A percentile compares a stretch with the other conserved stretches of the same genome.
Evolutionary conservation across 2,329 filamentous ascomycete species (phyloP).

Genomic region (Fusarium longipes): DNA sequence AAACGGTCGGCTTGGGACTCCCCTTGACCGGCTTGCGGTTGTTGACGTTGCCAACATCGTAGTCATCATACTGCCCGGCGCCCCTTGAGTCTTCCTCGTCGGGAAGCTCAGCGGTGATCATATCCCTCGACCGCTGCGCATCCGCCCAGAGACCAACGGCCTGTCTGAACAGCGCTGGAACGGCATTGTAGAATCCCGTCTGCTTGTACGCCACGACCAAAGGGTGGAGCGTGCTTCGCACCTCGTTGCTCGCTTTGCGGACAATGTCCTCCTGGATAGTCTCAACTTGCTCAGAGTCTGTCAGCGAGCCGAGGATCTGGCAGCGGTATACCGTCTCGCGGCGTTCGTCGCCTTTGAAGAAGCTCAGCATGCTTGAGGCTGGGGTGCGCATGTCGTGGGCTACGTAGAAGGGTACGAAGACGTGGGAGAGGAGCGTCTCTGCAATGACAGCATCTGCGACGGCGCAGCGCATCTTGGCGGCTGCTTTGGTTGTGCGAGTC

Average conservation of each 20-base stretch:
- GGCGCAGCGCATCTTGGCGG: conserved; percentile 46
- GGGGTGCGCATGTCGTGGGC: conserved; percentile 23
- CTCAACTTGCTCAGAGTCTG: conserved; percentile 34
- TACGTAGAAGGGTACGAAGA: conserved; percentile 49
- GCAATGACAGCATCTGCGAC: conserved; percentile 46
- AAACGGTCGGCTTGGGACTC: background rate
- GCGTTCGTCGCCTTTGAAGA: conserved; percentile 43
- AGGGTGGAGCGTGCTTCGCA: conserved; percentile 34
- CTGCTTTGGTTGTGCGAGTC: conserved; percentile 31
- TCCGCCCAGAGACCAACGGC: conserved; percentile 42
- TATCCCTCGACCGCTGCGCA: conserved; percentile 44
- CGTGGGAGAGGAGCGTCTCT: conserved; percentile 38
- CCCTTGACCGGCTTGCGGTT: conserved; percentile 14
- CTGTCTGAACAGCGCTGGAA: conserved; percentile 42
- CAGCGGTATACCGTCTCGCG: conserved; percentile 45
- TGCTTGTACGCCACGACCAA: conserved; percentile 43
- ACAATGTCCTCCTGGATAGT: conserved; percentile 42
- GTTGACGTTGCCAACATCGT: conserved; percentile 14
- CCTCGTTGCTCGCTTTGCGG: conserved; percentile 43
- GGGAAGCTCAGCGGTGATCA: conserved; percentile 41
- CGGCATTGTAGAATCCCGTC: conserved; percentile 41
- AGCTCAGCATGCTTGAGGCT: conserved; percentile 36
- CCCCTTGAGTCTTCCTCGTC: conserved; percentile 38
- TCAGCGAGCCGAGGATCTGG: conserved; percentile 43
- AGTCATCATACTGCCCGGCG: conserved; percentile 39